A percentile compares a stretch with the other conserved stretches of the same genome.
Conservation (phyloP, 352 stramenopile species). For the Phytophthora fragariaefolia region DNA sequence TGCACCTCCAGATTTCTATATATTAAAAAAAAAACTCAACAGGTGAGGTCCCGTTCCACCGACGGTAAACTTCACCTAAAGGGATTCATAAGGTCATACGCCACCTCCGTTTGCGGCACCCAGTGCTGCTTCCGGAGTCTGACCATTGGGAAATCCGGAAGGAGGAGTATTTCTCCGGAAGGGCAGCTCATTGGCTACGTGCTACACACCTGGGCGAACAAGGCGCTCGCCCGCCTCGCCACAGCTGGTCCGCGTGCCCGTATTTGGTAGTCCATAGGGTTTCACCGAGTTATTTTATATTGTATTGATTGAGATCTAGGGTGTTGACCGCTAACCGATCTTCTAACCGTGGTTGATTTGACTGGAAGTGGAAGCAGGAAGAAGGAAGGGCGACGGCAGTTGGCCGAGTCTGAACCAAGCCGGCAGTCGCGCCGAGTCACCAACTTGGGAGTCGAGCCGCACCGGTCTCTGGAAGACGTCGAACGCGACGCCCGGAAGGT, state of each 20-base stretch:
- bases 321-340: not conserved
- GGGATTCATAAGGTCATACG: no score
- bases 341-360: not conserved
- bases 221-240: no score
- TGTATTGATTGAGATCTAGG: not conserved
- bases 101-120: no score
- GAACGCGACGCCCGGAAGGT: not conserved
- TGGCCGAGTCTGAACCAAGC: not conserved
- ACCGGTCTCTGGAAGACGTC: not conserved
- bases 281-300: constrained; percentile 3
- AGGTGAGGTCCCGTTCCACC: no score
- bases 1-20: no score
- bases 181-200: no score
- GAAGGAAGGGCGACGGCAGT: not conserved
- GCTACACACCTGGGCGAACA: no score
- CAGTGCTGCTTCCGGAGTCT: no score
- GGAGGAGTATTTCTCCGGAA: no score
- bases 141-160: no score
- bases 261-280: constrained; percentile 1
- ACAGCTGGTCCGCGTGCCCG: constrained; percentile 6
- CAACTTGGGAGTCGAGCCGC: not conserved
- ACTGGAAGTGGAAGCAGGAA: constrained; percentile 1
- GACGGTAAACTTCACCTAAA: no score
- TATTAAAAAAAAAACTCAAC: no score
- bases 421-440: not conserved